Base-by-base conservation (phyloP, 23 red algal species). In the Agarophyton chilense region DNA sequence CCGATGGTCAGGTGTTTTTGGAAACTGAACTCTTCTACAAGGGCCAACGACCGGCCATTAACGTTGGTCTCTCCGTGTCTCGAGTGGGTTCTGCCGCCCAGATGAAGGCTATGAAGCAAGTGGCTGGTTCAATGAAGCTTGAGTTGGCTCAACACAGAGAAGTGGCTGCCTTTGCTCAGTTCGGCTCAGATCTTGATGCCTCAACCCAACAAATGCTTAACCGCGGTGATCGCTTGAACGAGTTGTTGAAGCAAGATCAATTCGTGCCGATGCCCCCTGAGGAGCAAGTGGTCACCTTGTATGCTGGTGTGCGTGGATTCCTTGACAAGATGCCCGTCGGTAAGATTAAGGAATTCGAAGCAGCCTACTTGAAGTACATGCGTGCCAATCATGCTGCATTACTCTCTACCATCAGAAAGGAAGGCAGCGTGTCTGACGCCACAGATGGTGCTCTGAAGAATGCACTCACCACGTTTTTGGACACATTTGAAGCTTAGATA, bases 1-100 rank as follows among this genome's bases (percentile, higher is more conserved):
- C 96, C 3, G 96, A 98, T 87, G 96, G 96, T 42, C 96, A 98
- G 87, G 94, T 98, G 45, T 98, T 98, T 90, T 80, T 98, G 81
- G 96, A 98, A 78, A 87, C 96, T 52, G 96, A 98, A 70, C 86
- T 98, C 4, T 98, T 98, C 89, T 98, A 98, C 92, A 95, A 98
- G 88, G 96, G 96, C 39, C 93, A 95, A 52, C 88, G 96, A 41
- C 96, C 96, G n/a, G 96, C 96, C 19, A 98, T 98, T 66, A 95
- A 95, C 68, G 96, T 98, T 38, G 96, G 96, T 77, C 60, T 98
- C 17, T 98, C 96, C 24, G 96, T 98, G 77, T 91, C 84, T 46
- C 87, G 96, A 42, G 96, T 98, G 56, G 96, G 96, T 44, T 98
- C 96, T 38, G 96, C 96, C 25, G 96, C 96, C 52, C 96, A 98